These are phyloP conservation scores for Henckelia pumila DNA, from an alignment of 257 asterid genomes.

Conservation along the genomic window DNA sequence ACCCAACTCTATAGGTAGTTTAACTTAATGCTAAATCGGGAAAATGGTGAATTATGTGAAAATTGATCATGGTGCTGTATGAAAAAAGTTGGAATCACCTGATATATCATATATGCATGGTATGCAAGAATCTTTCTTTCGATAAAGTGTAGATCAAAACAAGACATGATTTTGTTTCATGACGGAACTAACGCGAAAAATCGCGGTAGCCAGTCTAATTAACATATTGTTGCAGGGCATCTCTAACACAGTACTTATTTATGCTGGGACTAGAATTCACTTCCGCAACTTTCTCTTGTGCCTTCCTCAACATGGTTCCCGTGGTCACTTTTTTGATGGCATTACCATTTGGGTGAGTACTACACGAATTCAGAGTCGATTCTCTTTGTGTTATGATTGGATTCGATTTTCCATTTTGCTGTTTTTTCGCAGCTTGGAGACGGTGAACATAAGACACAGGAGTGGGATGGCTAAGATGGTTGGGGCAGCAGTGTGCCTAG, in stretches of 20 bases:
- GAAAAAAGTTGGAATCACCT: background rate
- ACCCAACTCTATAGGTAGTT: background rate
- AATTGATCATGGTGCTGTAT: background rate
- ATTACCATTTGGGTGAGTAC: constrained; percentile 56
- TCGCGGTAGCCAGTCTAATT: too few species aligned
- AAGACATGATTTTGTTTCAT: background rate
- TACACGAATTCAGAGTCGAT: too few species aligned
- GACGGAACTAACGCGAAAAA: too few species aligned
- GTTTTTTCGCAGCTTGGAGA: constrained; percentile 52
- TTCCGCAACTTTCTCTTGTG: constrained; percentile 73
- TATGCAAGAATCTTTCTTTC: too few species aligned
- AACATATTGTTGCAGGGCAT: constrained; percentile 45
- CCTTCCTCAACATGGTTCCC: constrained; percentile 69
- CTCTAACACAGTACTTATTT: constrained; percentile 68
- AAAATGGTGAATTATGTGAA: background rate
- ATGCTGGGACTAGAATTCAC: constrained; percentile 69
- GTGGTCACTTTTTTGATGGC: constrained; percentile 65
- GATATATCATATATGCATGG: too few species aligned
- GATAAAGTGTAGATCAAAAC: background rate
- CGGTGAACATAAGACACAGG: constrained; percentile 33
- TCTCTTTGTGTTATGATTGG: too few species aligned
- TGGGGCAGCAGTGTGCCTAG: constrained; percentile 60
- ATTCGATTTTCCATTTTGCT: too few species aligned
- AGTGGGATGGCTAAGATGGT: constrained; percentile 59
- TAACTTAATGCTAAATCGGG: background rate